Evolutionary conservation across 768 basidiomycete genomes (phyloP).

Genomic region (Chalciporus sphaerocephalus): DNA sequence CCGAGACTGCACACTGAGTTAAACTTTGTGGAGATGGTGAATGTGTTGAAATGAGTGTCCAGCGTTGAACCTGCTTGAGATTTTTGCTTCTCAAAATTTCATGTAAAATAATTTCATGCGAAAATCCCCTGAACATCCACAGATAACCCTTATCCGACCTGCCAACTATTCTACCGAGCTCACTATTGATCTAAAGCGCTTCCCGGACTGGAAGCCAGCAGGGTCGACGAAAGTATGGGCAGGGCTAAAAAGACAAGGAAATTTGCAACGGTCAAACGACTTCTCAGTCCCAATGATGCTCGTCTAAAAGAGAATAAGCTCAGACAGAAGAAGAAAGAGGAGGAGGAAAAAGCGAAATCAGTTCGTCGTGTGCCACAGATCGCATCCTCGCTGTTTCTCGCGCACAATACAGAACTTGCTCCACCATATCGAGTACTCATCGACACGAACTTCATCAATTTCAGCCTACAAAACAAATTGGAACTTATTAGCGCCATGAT

Average conservation of each 20-base stretch:
- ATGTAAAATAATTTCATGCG: too few species aligned
- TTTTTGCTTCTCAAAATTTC: too few species aligned
- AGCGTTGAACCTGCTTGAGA: too few species aligned
- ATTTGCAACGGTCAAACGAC: constrained; percentile 89
- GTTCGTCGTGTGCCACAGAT: constrained; percentile 80
- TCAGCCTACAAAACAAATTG: constrained; percentile 95
- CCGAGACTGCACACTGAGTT: too few species aligned
- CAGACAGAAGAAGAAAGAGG: constrained; percentile 83
- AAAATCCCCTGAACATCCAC: too few species aligned
- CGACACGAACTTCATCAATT: constrained; percentile 99
- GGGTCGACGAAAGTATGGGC: too few species aligned
- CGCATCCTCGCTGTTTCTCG: constrained; percentile 89
- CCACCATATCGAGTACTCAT: constrained; percentile 97
- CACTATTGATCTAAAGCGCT: too few species aligned
- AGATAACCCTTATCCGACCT: too few species aligned
- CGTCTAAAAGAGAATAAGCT: constrained; percentile 90
- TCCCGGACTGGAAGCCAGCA: too few species aligned
- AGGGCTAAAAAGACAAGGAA: constrained; percentile 93
- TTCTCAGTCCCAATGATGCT: constrained; percentile 91
- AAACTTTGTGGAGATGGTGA: too few species aligned
- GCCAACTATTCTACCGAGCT: too few species aligned
- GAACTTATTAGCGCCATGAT: constrained; percentile 98
- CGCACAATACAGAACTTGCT: constrained; percentile 92
- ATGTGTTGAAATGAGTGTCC: too few species aligned
- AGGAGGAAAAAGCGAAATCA: constrained; percentile 72